Evolutionary conservation across 2,329 filamentous ascomycete genomes (phyloP).

Genomic region (Aureobasidium sp.): DNA sequence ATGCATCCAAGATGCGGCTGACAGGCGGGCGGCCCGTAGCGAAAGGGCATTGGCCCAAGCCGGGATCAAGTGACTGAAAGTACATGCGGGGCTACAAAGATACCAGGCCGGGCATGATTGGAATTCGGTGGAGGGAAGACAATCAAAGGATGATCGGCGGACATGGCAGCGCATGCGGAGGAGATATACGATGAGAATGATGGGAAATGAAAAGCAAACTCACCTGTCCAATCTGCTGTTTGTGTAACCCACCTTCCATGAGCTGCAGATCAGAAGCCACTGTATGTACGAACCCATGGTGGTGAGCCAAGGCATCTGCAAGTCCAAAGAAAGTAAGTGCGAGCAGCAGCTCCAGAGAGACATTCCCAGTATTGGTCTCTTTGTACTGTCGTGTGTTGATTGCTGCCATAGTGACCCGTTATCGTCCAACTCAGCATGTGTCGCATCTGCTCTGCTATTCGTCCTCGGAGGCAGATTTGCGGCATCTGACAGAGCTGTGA

Average conservation of each 20-base stretch:
- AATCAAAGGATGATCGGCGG: conserved; percentile 3
- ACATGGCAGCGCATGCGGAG: not conserved
- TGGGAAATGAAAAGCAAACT: conserved; percentile 34
- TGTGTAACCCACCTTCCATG: conserved; percentile 64
- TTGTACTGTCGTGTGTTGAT: conserved; percentile 20
- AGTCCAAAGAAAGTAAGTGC: conserved; percentile 62
- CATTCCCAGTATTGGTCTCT: conserved; percentile 66
- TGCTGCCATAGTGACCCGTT: conserved; percentile 9
- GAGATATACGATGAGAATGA: not conserved
- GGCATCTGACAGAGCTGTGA: conserved; percentile 57
- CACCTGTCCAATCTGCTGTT: conserved; percentile 86
- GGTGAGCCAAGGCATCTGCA: conserved; percentile 84
- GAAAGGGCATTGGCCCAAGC: conserved; percentile 25
- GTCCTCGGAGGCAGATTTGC: conserved; percentile 56
- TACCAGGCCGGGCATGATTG: not conserved
- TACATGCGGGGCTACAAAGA: conserved; percentile 41
- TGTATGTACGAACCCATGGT: conserved; percentile 69
- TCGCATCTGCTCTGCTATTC: not conserved
- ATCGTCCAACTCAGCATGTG: not conserved
- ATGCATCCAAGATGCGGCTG: conserved; percentile 8
- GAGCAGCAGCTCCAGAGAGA: conserved; percentile 66
- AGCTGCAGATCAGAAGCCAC: conserved; percentile 63
- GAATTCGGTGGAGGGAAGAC: not conserved
- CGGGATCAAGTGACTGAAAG: conserved; percentile 53
- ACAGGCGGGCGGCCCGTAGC: conserved; percentile 15